phyloP scores from a whole-genome alignment of 768 basidiomycete species.

The Piloderma croceum region DNA sequence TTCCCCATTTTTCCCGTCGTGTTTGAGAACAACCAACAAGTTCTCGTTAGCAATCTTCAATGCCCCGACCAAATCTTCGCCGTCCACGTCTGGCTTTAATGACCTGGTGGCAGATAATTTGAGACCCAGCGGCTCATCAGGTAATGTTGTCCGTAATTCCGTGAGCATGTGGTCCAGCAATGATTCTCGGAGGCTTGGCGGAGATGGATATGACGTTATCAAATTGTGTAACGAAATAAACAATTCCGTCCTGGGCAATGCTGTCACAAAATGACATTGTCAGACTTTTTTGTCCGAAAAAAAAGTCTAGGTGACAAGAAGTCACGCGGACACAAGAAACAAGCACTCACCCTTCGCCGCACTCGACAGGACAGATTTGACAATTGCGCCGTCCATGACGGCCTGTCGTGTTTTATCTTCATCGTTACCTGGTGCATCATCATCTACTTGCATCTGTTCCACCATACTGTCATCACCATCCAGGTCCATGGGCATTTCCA shows the following conservation, averaged over 20 bases:
- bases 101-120: constrained; percentile 34
- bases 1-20: constrained; percentile 14
- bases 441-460: constrained; percentile 19
- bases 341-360: constrained; percentile 61
- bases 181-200: constrained; percentile 30
- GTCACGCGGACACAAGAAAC: too few relatives aligned
- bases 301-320: too few relatives aligned
- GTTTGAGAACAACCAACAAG: constrained; percentile 33
- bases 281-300: constrained; percentile 9
- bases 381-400: constrained; percentile 76
- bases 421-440: constrained; percentile 19
- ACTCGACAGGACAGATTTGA: constrained; percentile 67
- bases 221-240: constrained; percentile 38
- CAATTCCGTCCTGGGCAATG: constrained; percentile 35
- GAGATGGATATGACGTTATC: constrained; percentile 38
- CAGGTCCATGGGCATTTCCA: constrained; percentile 16
- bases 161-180: constrained; percentile 42
- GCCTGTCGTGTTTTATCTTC: constrained; percentile 45
- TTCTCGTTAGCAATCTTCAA: constrained; percentile 43
- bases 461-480: constrained; percentile 11
- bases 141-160: constrained; percentile 32
- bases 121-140: constrained; percentile 33
- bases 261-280: constrained; percentile 21
- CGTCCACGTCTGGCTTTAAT: constrained; percentile 27
- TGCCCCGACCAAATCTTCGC: constrained; percentile 51